Evolutionary conservation across 768 basidiomycete genomes (phyloP), one percentile per base, ranked within the genome.

Genomic region (Lanmaoa rubissima): DNA sequence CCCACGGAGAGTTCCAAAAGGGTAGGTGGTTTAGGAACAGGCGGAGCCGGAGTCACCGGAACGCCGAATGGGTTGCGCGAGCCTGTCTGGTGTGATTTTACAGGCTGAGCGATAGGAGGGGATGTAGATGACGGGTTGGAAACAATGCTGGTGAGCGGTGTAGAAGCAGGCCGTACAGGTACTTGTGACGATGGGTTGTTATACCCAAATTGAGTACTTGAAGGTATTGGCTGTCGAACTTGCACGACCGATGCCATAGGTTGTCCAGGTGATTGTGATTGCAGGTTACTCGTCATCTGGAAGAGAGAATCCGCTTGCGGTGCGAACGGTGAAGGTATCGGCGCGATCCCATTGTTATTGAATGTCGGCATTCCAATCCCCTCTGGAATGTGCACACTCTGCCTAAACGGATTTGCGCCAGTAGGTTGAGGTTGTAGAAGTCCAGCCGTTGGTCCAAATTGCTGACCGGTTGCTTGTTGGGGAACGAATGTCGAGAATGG

Each of bases 1-100:
- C 83, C 81, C 74, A 80, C 81, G 3, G 86, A 81, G 14, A 98
- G 73, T 66, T 97, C 90, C 73, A 90, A 82, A 65, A 98, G 75
- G 2, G 91, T 93, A 11, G 89, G 92, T 31, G 79, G 82, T 69
- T 86, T 89, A 1, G 91, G 89, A 28, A 90, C 77, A 16, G 89
- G 85, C 1, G 86, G 82, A 16, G 76, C 74, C 24, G 83, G 75
- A 10, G 80, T 78, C 6, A 81, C 77, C 5, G 90, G 83, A 32
- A 84, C 82, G 7, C 94, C 95, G 61, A 99, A 99, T 4, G 97
- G 97, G 79, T 99, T 99, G 62, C 85, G 86, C 8, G 92, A 92
- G 28, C 97, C 96, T 4, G 97, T 99, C 69, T 89, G 85, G 69
- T 98, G 95, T 7, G 94, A 80, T 64, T 84, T 86, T 28, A 98